Conservation (phyloP, 108 stramenopile genomes). For the Discostella stelligeroides region DNA sequence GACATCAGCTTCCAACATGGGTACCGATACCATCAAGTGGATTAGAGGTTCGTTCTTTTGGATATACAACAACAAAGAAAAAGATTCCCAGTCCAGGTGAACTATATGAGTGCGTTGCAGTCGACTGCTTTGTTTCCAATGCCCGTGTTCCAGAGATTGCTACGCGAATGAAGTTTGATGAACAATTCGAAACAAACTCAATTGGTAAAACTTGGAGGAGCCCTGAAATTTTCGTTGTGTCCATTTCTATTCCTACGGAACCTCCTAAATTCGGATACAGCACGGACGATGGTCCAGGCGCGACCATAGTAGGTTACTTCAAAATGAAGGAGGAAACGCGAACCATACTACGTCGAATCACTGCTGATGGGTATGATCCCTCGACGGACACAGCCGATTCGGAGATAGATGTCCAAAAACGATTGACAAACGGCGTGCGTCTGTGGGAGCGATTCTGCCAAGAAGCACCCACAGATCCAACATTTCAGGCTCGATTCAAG, state of each 20-base stretch:
- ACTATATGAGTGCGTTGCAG: slow-evolving; percentile 67
- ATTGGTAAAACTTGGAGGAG: slow-evolving; percentile 70
- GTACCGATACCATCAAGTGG: slow-evolving; percentile 38
- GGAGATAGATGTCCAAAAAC: slow-evolving; percentile 55
- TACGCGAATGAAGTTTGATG: slow-evolving; percentile 57
- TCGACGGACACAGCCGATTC: slow-evolving; percentile 45
- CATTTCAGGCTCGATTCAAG: slow-evolving; percentile 81
- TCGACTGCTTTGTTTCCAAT: slow-evolving; percentile 77
- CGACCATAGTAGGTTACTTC: slow-evolving; percentile 72
- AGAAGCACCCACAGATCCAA: slow-evolving; percentile 68
- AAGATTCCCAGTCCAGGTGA: slow-evolving; percentile 76
- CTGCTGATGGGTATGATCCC: slow-evolving; percentile 72
- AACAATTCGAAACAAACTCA: slow-evolving; percentile 43
- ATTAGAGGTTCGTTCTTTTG: slow-evolving; percentile 67
- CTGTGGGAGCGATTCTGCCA: slow-evolving; percentile 83
- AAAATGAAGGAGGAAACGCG: slow-evolving; percentile 78
- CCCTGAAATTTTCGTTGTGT: slow-evolving; percentile 76
- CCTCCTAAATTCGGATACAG: slow-evolving; percentile 64
- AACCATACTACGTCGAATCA: slow-evolving; percentile 76
- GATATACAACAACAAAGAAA: slow-evolving; percentile 71
- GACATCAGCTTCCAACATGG: slow-evolving; percentile 69
- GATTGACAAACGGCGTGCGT: slow-evolving; percentile 70
- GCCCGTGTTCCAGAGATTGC: slow-evolving; percentile 69
- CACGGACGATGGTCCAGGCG: slow-evolving; percentile 73
- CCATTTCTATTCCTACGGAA: slow-evolving; percentile 77